Evolutionary conservation across 169 alveolate species (phyloP).

Genomic region (Cyclospora cayetanensis): DNA sequence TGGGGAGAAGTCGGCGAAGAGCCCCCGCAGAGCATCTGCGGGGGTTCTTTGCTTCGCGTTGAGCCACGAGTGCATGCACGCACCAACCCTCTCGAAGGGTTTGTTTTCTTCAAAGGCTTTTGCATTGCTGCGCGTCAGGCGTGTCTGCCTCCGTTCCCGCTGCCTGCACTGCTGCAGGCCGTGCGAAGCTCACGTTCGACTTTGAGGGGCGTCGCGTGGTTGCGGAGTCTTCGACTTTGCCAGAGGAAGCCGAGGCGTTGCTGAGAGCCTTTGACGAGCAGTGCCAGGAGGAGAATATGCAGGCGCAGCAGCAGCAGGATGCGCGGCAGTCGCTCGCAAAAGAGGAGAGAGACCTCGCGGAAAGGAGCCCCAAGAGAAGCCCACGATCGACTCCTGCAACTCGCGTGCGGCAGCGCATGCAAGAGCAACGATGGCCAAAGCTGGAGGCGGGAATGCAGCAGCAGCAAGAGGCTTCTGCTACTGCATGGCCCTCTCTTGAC

Average conservation of each 20-base stretch:
- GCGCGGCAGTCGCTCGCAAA: neutral
- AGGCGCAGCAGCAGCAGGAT: constrained; percentile 30
- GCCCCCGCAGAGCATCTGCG: no score
- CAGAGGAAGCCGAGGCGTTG: constrained; percentile 21
- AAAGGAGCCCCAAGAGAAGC: neutral
- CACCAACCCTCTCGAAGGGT: no score
- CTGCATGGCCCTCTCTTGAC: constrained; percentile 21
- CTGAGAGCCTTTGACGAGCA: constrained; percentile 18
- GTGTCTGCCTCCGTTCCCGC: constrained; percentile 15
- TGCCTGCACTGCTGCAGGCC: constrained; percentile 22
- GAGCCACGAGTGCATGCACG: no score
- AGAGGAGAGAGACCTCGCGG: neutral
- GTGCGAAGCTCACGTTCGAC: constrained; percentile 3
- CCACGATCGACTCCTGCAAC: neutral
- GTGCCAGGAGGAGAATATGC: neutral
- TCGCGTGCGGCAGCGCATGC: neutral
- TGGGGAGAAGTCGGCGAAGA: no score
- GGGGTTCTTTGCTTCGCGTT: no score
- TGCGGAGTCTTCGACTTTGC: neutral
- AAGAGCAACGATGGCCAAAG: constrained; percentile 44
- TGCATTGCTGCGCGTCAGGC: neutral
- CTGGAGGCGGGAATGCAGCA: constrained; percentile 7
- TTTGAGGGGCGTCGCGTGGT: constrained; percentile 26
- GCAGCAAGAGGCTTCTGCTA: neutral
- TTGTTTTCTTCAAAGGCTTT: no score